A percentile compares a stretch with the other conserved stretches of the same genome.
Conservation (phyloP, 768 basidiomycete species). For the Gloeostereum incarnatum region DNA sequence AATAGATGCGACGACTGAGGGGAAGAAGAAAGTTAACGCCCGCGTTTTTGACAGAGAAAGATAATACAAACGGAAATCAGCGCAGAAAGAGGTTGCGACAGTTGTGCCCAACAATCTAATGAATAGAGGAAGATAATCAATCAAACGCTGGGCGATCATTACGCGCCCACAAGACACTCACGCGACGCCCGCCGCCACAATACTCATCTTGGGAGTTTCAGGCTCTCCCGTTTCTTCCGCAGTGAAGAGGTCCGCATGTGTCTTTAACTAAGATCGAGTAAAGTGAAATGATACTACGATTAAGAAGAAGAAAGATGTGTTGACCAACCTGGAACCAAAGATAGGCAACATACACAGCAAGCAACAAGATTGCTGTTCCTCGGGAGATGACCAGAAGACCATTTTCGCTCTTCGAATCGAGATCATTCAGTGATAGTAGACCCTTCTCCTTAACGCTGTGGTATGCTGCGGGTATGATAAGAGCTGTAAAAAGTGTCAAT, state of each 20-base stretch:
- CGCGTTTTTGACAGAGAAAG: no score
- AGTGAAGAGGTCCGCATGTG: conserved; percentile 60
- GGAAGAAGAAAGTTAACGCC: neutral
- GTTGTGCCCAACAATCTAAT: conserved; percentile 63
- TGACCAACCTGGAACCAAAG: conserved; percentile 62
- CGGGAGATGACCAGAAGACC: conserved; percentile 71
- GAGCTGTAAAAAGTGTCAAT: conserved; percentile 28
- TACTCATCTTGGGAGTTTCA: conserved; percentile 51
- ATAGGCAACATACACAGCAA: conserved; percentile 67
- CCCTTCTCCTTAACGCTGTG: conserved; percentile 31
- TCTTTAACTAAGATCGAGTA: conserved; percentile 42
- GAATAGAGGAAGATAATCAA: neutral
- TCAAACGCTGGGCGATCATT: neutral
- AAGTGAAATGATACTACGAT: neutral
- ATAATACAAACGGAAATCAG: conserved; percentile 60
- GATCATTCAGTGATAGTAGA: conserved; percentile 7
- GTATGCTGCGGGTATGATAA: conserved; percentile 90
- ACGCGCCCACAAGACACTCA: conserved; percentile 19
- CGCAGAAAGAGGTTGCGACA: conserved; percentile 78
- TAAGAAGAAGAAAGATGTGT: conserved; percentile 1
- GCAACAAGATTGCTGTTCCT: conserved; percentile 69
- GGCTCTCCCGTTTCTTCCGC: conserved; percentile 28
- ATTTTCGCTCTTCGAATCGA: conserved; percentile 18
- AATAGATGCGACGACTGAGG: conserved; percentile 78
- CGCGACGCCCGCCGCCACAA: conserved; percentile 52